Conservation (phyloP, 495 filamentous ascomycete genomes). For the Daldinia childiae region DNA sequence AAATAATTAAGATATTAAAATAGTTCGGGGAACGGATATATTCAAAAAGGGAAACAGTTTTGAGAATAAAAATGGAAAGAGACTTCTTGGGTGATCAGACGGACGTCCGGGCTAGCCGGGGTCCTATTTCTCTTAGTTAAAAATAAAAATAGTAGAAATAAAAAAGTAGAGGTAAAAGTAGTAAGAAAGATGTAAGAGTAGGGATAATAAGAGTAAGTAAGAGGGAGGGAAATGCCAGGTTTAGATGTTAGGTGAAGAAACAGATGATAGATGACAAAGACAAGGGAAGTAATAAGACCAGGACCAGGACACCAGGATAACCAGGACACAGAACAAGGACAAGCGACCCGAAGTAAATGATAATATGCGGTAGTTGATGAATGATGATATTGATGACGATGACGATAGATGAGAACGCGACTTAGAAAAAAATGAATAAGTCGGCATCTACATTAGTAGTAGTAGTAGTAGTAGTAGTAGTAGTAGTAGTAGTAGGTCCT, state of each 20-base stretch:
- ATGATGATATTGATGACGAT: slow-evolving; percentile 4
- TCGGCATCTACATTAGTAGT: slow-evolving; percentile 26
- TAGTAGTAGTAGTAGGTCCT: background rate
- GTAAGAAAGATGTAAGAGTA: slow-evolving; percentile 18
- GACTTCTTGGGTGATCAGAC: slow-evolving; percentile 29
- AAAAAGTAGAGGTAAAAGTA: slow-evolving; percentile 19
- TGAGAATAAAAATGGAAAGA: slow-evolving; percentile 8
- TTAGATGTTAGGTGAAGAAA: background rate
- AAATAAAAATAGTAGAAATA: slow-evolving; percentile 9
- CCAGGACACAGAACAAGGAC: slow-evolving; percentile 2
- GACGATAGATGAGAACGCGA: slow-evolving; percentile 9
- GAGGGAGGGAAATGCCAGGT: background rate
- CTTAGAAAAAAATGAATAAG: slow-evolving; percentile 14
- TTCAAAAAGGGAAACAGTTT: slow-evolving; percentile 36
- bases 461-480: background rate
- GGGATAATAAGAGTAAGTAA: background rate
- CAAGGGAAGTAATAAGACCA: slow-evolving; percentile 2
- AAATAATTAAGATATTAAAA: slow-evolving; percentile 29
- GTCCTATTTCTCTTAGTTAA: slow-evolving; percentile 11
- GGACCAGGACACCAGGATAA: slow-evolving; percentile 7
- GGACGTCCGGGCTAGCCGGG: slow-evolving; percentile 41
- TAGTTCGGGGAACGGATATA: slow-evolving; percentile 23
- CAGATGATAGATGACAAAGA: slow-evolving; percentile 17
- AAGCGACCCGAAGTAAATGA: slow-evolving; percentile 2
- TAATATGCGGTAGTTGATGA: background rate